Percentiles rank a stretch among this genome's conserved stretches.
These are phyloP conservation scores for Verticillium zaregamsianum DNA, from an alignment of 2,329 filamentous ascomycete species.

Conservation along the genomic window DNA sequence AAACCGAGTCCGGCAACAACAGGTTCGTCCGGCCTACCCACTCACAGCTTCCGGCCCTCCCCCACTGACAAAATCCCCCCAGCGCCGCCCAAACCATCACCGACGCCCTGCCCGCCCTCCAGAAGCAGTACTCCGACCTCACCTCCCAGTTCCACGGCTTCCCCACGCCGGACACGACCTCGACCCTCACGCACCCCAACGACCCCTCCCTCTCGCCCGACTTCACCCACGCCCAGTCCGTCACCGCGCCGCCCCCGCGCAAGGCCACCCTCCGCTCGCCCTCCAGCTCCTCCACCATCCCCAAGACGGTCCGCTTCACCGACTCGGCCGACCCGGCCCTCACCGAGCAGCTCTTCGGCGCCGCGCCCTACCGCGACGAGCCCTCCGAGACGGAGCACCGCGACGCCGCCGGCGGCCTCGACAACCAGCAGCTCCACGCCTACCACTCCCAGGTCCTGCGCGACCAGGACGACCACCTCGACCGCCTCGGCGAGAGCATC, in stretches of 20 bases:
- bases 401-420: conserved; percentile 56
- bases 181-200: conserved; percentile 58
- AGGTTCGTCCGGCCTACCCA: conserved; percentile 37
- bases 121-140: conserved; percentile 71
- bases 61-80: background rate
- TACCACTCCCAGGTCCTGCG: conserved; percentile 77
- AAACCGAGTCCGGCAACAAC: conserved; percentile 61
- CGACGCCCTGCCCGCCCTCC: conserved; percentile 65
- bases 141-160: conserved; percentile 75
- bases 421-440: conserved; percentile 80
- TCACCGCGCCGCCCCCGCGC: conserved; percentile 16
- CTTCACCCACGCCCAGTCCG: conserved; percentile 58
- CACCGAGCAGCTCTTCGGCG: conserved; percentile 40
- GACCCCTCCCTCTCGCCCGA: conserved; percentile 57
- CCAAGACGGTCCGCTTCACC: conserved; percentile 84
- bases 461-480: conserved; percentile 94
- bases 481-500: conserved; percentile 80
- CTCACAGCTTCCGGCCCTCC: background rate
- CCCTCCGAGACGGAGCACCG: conserved; percentile 49
- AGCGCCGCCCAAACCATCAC: conserved; percentile 46
- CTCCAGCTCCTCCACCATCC: conserved; percentile 24
- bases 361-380: conserved; percentile 63
- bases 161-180: conserved; percentile 42
- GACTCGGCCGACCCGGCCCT: conserved; percentile 52
- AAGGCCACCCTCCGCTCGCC: conserved; percentile 24